Base-by-base conservation (phyloP, 306 rosid genomes). In the Erythrophleum fordii region DNA sequence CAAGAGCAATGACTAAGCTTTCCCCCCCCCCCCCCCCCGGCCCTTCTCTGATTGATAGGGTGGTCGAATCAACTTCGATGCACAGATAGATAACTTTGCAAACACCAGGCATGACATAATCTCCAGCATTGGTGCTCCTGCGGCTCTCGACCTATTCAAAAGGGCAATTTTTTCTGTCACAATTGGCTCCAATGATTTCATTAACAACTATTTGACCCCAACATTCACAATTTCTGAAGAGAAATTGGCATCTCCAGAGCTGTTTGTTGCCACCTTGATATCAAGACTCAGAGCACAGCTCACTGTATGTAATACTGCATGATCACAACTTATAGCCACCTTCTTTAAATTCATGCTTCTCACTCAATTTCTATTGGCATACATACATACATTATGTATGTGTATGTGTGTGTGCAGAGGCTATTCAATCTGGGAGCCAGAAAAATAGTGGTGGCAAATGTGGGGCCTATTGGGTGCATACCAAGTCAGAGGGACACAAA, bases 111-210 rank as follows among this genome's bases (percentile, higher is more conserved):
- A 90, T 49, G 86, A 87, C 41, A 94, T 92, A 34, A 86, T 90
- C 70, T 65, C 88, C 8, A 72, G 66, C 78, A 72, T 85, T 55
- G 97, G 97, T n/a, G 39, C 20, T 46, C 76, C 83, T n/a, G 84
- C 78, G 5, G 81, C 92, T 65, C 52, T 56, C 5, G 20, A 79
- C 53, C 84, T 86, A 72, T n/a, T 90, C 6, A 72, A 55, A 51
- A 78, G 10, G 6, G 84, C 97, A 18, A 45, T 94, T 7, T 89
- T 87, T 83, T 80, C 89, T 0, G 84, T 91, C 22, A 51, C 88
- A 52, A 90, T 92, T 1, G 98, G 97, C 76, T 87, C 93, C 11
- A 94, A 91, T 13, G 95, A 91, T 79, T 89, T 90, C 89, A 86
- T 94, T 17, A 86, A 92, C 42, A 90, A 90, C 85, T 92, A 87